Percentiles rank a stretch among this genome's conserved stretches.
These are phyloP conservation scores for Tetrapisispora iriomotensis DNA, from an alignment of 805 yeast species.

Conservation along the genomic window DNA sequence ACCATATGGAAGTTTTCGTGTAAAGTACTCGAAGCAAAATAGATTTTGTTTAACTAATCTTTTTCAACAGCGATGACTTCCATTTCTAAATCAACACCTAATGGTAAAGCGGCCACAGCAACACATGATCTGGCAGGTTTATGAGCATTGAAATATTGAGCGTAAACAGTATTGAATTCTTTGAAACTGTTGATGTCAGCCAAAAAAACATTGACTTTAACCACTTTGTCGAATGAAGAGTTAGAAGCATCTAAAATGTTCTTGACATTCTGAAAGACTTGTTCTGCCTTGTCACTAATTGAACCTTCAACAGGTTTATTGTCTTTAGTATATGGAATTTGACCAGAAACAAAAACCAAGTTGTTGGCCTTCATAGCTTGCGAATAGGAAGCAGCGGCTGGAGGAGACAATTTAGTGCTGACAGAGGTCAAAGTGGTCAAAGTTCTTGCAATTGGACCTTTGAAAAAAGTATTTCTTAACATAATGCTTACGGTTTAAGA, in stretches of 20 bases:
- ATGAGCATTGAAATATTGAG: constrained; percentile 60
- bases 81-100: constrained; percentile 76
- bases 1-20: too few relatives aligned
- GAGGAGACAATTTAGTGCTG: constrained; percentile 73
- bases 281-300: constrained; percentile 69
- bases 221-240: constrained; percentile 72
- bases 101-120: constrained; percentile 85
- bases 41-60: neutral
- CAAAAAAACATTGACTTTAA: constrained; percentile 80
- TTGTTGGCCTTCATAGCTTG: constrained; percentile 92
- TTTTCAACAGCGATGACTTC: constrained; percentile 64
- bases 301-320: constrained; percentile 71
- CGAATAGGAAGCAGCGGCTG: constrained; percentile 93
- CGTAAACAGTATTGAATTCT: constrained; percentile 78
- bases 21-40: neutral
- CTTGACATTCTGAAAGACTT: constrained; percentile 55
- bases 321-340: constrained; percentile 80
- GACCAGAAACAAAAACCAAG: constrained; percentile 87
- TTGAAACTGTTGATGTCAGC: constrained; percentile 84
- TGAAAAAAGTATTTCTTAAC: constrained; percentile 1
- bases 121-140: constrained; percentile 98
- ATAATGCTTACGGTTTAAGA: too few relatives aligned
- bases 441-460: neutral
- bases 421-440: constrained; percentile 36
- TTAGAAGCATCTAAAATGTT: constrained; percentile 77